Evolutionary conservation across 345 rosid genomes (phyloP).

Genomic region (Citrus unshiu): DNA sequence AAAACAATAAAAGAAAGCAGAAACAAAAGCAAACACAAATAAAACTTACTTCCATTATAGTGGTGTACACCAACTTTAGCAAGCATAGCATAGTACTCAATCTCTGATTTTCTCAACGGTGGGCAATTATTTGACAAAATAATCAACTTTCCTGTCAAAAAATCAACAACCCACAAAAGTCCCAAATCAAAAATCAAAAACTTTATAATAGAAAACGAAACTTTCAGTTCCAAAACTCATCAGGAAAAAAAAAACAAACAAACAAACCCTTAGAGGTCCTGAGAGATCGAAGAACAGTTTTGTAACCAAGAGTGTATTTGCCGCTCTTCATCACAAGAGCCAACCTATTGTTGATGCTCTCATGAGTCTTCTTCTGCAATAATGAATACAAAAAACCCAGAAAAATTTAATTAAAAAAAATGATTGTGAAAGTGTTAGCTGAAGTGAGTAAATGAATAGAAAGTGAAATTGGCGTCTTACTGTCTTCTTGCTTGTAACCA

Average conservation of each 20-base stretch:
- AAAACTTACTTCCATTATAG: conserved; percentile 68
- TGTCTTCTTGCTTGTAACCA: conserved; percentile 15
- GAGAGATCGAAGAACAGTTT: conserved; percentile 50
- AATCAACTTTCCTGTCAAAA: conserved; percentile 33
- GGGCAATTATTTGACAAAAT: conserved; percentile 69
- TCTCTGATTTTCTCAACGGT: conserved; percentile 76
- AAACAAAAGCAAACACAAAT: neutral
- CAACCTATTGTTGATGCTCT: conserved; percentile 54
- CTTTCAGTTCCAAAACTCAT: neutral
- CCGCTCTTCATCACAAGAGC: conserved; percentile 67
- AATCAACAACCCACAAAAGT: neutral
- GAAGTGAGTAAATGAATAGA: neutral
- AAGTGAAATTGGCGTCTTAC: neutral
- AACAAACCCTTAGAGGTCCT: conserved; percentile 44
- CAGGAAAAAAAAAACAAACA: neutral
- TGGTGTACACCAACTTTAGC: conserved; percentile 79
- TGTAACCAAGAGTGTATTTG: conserved; percentile 46
- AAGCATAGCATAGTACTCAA: conserved; percentile 81
- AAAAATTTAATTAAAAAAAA: neutral
- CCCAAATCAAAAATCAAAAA: neutral
- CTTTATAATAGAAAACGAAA: neutral
- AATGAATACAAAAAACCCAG: neutral
- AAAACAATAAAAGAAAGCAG: neutral
- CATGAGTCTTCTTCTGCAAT: conserved; percentile 60
- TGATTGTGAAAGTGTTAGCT: neutral